phyloP scores from a whole-genome alignment of 2,329 filamentous ascomycete genomes.

The Zopfia rhizophila region DNA sequence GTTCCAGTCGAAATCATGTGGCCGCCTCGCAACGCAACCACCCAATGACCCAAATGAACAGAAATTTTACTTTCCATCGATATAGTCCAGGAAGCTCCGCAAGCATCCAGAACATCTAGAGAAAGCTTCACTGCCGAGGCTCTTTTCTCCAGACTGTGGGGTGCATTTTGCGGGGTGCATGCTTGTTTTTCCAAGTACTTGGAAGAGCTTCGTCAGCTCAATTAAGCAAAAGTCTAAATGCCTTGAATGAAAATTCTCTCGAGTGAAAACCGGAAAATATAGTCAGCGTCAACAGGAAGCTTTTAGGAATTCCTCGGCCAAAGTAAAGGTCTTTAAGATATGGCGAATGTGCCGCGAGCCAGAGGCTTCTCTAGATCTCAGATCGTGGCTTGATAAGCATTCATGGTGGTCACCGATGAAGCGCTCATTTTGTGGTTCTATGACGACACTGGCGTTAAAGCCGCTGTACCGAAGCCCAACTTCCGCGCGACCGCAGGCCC shows the following conservation, averaged over 20 bases:
- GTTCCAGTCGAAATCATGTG: too few species aligned
- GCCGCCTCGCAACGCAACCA: too few species aligned
- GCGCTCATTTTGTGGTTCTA: conserved; percentile 21
- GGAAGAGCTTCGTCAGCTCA: conserved; percentile 34
- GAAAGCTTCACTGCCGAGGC: conserved; percentile 14
- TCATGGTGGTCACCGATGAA: too few species aligned
- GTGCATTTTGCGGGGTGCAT: conserved; percentile 34
- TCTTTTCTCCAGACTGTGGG: conserved; percentile 33
- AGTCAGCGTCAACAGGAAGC: too few species aligned
- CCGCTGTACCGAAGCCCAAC: conserved; percentile 27
- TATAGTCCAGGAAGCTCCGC: not conserved
- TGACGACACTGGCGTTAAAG: conserved; percentile 12
- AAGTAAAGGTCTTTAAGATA: too few species aligned
- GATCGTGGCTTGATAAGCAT: too few species aligned
- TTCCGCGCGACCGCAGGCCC: conserved; percentile 28
- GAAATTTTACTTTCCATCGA: too few species aligned
- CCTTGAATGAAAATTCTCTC: too few species aligned
- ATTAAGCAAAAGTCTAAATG: conserved; percentile 25
- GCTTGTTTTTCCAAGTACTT: conserved; percentile 17
- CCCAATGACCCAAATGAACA: too few species aligned
- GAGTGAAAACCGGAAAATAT: not conserved
- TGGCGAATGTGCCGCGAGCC: too few species aligned
- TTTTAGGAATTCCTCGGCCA: too few species aligned
- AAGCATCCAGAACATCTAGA: conserved; percentile 7
- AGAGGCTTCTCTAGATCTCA: not conserved